Percentiles rank a stretch among this genome's conserved stretches.
phyloP scores from a whole-genome alignment of 768 basidiomycete genomes.

The Lepiota brunneoincarnata region DNA sequence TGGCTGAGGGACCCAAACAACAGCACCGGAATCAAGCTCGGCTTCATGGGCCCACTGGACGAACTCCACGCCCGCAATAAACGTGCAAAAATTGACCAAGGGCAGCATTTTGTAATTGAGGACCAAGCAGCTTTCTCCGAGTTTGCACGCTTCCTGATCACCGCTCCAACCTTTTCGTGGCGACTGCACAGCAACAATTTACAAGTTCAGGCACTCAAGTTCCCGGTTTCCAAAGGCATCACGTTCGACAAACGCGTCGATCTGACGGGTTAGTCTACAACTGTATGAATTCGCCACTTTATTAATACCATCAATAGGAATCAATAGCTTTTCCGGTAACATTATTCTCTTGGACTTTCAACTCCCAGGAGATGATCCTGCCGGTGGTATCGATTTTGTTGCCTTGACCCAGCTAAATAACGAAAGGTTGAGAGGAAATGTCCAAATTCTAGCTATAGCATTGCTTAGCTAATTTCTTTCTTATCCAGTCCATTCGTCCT shows the following conservation, averaged over 20 bases:
- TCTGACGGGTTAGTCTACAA: slow-evolving; percentile 42
- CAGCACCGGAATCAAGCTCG: slow-evolving; percentile 47
- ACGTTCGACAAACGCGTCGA: slow-evolving; percentile 60
- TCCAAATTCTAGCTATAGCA: neutral
- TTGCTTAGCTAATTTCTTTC: neutral
- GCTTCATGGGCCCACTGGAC: slow-evolving; percentile 44
- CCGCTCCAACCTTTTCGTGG: slow-evolving; percentile 67
- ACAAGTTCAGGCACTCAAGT: slow-evolving; percentile 61
- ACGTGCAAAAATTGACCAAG: slow-evolving; percentile 61
- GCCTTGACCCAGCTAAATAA: slow-evolving; percentile 56
- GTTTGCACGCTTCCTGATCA: slow-evolving; percentile 65
- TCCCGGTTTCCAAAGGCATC: slow-evolving; percentile 65
- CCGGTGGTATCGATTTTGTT: slow-evolving; percentile 65
- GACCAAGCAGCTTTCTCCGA: slow-evolving; percentile 57
- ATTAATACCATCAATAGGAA: slow-evolving; percentile 32
- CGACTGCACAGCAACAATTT: slow-evolving; percentile 53
- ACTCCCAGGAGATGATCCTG: slow-evolving; percentile 64
- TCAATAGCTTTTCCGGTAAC: slow-evolving; percentile 58
- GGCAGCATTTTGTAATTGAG: slow-evolving; percentile 52
- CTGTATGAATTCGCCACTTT: too few species aligned
- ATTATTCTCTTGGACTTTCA: slow-evolving; percentile 56
- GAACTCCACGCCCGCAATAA: slow-evolving; percentile 48
- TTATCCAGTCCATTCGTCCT: slow-evolving; percentile 60
- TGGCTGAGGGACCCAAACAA: slow-evolving; percentile 44
- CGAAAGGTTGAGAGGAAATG: slow-evolving; percentile 38